Evolutionary conservation across 257 asterid species (phyloP).

Genomic region (Gentiana straminea): DNA sequence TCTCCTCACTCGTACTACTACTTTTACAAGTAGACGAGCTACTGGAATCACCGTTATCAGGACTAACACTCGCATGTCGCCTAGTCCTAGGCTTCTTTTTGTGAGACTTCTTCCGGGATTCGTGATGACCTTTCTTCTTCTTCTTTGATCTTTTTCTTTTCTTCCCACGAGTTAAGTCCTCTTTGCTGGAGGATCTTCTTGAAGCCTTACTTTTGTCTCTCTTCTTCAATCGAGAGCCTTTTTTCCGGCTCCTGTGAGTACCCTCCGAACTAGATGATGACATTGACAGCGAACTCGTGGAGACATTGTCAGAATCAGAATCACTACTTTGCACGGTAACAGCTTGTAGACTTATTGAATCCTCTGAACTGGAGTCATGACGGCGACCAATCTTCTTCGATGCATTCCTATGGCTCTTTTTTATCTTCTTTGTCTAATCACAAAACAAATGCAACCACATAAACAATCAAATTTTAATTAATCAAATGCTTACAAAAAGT

Average conservation of each 20-base stretch:
- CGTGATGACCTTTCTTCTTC: constrained; percentile 24
- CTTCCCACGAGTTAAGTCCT: constrained; percentile 17
- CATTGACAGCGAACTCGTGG: constrained; percentile 39
- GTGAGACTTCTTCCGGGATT: constrained; percentile 37
- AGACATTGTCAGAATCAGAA: constrained; percentile 42
- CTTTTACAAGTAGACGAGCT: constrained; percentile 46
- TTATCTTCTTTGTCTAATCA: constrained; percentile 42
- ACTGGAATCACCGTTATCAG: constrained; percentile 43
- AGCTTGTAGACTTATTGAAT: constrained; percentile 34
- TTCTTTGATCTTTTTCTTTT: constrained; percentile 47
- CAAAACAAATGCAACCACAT: too few species aligned
- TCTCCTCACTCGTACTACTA: constrained; percentile 22
- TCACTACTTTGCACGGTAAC: constrained; percentile 23
- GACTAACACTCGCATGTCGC: constrained; percentile 30
- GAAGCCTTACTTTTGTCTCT: constrained; percentile 18
- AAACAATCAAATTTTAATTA: constrained; percentile 18
- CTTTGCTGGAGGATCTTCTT: constrained; percentile 28
- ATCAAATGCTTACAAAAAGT: constrained; percentile 2
- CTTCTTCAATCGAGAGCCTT: constrained; percentile 14
- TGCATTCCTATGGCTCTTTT: constrained; percentile 42
- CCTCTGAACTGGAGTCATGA: constrained; percentile 18
- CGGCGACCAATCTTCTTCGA: constrained; percentile 37
- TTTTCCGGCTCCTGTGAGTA: constrained; percentile 32
- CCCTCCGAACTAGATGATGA: constrained; percentile 26
- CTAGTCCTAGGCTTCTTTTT: constrained; percentile 41